Evolutionary conservation across 805 yeast species (phyloP).

Genomic region (Ogataea nitratoaversa): DNA sequence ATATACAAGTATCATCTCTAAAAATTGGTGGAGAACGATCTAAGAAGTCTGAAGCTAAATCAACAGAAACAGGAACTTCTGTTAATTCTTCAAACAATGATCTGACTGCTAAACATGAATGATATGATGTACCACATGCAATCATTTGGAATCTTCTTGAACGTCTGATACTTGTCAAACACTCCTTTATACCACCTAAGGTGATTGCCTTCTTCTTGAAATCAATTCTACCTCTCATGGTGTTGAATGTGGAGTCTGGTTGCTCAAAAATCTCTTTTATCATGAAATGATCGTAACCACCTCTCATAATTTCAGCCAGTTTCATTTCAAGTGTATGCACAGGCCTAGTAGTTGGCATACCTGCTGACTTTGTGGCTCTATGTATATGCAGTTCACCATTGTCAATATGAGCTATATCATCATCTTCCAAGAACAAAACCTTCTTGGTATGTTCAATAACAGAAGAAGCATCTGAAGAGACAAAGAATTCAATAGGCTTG

Average conservation of each 20-base stretch:
- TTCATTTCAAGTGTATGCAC: conserved; percentile 97
- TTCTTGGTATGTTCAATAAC: conserved; percentile 96
- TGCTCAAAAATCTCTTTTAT: conserved; percentile 98
- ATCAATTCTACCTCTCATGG: conserved; percentile 99
- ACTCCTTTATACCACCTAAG: conserved; percentile 85
- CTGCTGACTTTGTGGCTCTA: conserved; percentile 84
- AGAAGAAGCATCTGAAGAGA: conserved; percentile 96
- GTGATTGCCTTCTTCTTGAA: conserved; percentile 73
- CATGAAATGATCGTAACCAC: conserved; percentile 95
- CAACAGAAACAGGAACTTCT: conserved; percentile 90
- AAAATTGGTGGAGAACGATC: conserved; percentile 96
- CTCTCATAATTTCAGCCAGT: conserved; percentile 97
- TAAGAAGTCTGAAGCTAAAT: conserved; percentile 89
- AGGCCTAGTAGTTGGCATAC: conserved; percentile 89
- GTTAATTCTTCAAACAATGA: conserved; percentile 94
- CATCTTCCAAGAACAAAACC: conserved; percentile 94
- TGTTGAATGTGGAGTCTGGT: conserved; percentile 96
- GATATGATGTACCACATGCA: conserved; percentile 99
- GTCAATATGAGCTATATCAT: conserved; percentile 96
- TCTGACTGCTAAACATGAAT: conserved; percentile 96
- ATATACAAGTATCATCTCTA: conserved; percentile 95
- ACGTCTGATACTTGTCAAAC: conserved; percentile 84
- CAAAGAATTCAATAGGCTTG: conserved; percentile 88
- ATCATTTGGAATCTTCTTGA: conserved; percentile 96
- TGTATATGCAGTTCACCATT: conserved; percentile 98